These are phyloP conservation scores for Metschnikowia vanudenii DNA, from an alignment of 805 yeast genomes.

Conservation along the genomic window DNA sequence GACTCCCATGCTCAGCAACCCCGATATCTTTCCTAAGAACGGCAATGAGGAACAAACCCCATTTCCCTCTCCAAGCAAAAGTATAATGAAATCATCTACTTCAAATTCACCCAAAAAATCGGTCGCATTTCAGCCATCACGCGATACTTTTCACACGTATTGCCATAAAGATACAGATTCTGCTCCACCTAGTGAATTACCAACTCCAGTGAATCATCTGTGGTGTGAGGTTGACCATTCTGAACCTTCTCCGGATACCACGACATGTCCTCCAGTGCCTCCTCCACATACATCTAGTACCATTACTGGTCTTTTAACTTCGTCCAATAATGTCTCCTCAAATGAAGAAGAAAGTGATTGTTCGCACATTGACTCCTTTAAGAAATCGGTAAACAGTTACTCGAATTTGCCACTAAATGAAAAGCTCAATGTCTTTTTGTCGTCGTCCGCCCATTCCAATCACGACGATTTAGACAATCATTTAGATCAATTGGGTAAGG, in stretches of 20 bases:
- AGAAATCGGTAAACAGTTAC: conserved; percentile 16
- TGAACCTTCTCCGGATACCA: conserved; percentile 3
- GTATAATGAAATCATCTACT: conserved; percentile 32
- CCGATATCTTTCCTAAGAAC: neutral
- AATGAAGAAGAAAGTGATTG: neutral
- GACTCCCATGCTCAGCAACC: neutral
- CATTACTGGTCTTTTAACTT: conserved; percentile 18
- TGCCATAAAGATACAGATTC: conserved; percentile 6
- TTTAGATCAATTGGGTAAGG: conserved; percentile 29
- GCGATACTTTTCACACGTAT: conserved; percentile 18
- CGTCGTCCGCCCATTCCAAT: conserved; percentile 15
- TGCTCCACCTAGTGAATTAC: neutral
- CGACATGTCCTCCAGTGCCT: conserved; percentile 18
- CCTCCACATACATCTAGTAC: conserved; percentile 21
- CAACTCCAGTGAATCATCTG: conserved; percentile 10
- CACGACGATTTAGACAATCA: conserved; percentile 36
- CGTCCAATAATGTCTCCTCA: neutral
- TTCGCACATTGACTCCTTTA: conserved; percentile 13
- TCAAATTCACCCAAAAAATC: conserved; percentile 37
- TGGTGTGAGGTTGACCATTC: conserved; percentile 15
- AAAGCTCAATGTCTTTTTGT: conserved; percentile 44
- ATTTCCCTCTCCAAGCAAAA: conserved; percentile 35
- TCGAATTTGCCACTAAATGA: conserved; percentile 41
- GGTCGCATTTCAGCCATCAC: conserved; percentile 31
- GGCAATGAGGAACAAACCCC: neutral